These are phyloP conservation scores for Psilocybe cyanescens DNA, from an alignment of 768 basidiomycete genomes.

Conservation along the genomic window DNA sequence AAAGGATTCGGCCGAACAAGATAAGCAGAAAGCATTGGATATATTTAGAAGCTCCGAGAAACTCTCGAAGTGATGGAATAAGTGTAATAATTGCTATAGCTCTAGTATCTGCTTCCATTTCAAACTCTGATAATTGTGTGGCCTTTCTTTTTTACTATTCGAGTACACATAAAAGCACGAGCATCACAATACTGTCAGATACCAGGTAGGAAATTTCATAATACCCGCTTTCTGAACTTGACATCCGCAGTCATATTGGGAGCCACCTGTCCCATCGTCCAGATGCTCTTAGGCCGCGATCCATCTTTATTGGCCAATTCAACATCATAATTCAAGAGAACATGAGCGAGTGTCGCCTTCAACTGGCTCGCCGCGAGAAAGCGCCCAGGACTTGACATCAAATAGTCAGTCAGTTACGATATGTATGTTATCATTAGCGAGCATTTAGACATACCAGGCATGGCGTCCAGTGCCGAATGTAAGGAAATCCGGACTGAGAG, in stretches of 20 bases:
- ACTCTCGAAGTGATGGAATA: too few species aligned
- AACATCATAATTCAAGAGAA: conserved; percentile 44
- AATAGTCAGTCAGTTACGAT: not conserved
- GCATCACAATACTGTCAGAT: too few species aligned
- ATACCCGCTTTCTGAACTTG: conserved; percentile 25
- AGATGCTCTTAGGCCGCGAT: conserved; percentile 20
- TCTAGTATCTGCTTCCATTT: too few species aligned
- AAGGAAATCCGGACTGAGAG: conserved; percentile 31
- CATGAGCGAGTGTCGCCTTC: conserved; percentile 43
- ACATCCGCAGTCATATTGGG: conserved; percentile 26
- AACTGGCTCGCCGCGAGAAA: conserved; percentile 49
- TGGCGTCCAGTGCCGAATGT: conserved; percentile 44
- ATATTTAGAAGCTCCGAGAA: too few species aligned
- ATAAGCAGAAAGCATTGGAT: too few species aligned
- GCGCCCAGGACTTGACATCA: conserved; percentile 36
- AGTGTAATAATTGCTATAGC: too few species aligned
- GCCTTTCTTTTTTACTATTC: too few species aligned
- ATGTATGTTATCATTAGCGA: not conserved
- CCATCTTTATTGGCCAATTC: conserved; percentile 30
- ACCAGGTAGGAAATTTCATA: not conserved
- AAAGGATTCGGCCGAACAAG: too few species aligned
- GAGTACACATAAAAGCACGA: too few species aligned
- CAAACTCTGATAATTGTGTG: too few species aligned
- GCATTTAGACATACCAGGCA: conserved; percentile 28
- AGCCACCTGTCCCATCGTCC: conserved; percentile 19